Evolutionary conservation across 2,329 filamentous ascomycete genomes (phyloP).

Genomic region (Coniella lustricola): DNA sequence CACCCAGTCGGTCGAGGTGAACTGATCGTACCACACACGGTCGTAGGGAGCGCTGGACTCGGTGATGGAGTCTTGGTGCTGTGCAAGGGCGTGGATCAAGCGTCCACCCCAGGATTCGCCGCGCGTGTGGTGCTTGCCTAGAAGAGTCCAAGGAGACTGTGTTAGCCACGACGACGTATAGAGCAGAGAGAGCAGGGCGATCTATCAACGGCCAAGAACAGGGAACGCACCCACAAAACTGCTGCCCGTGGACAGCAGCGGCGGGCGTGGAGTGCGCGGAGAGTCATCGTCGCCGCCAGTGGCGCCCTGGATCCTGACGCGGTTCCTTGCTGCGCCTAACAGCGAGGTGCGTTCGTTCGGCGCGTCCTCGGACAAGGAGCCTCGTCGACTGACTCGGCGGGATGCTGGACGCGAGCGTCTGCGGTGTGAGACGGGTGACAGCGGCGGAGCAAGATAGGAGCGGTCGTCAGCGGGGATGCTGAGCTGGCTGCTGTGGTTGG

Average conservation of each 20-base stretch:
- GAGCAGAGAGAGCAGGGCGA: constrained; percentile 7
- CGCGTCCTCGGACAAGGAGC: constrained; percentile 14
- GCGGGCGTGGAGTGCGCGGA: constrained; percentile 4
- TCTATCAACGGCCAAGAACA: no score
- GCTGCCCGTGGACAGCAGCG: constrained; percentile 3
- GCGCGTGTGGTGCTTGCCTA: constrained; percentile 46
- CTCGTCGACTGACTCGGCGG: constrained; percentile 12
- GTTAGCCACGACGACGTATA: not conserved
- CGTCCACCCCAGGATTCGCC: constrained; percentile 54
- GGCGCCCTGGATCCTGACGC: constrained; percentile 12
- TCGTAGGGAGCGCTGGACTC: constrained; percentile 72
- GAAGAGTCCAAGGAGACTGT: constrained; percentile 20
- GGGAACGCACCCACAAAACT: constrained; percentile 15
- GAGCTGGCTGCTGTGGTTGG: not conserved
- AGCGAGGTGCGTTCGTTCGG: constrained; percentile 12
- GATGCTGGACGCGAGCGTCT: constrained; percentile 15
- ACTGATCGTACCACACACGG: constrained; percentile 97
- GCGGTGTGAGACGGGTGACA: constrained; percentile 12
- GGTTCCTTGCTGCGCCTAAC: constrained; percentile 7
- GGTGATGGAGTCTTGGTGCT: constrained; percentile 49
- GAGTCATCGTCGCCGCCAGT: constrained; percentile 2
- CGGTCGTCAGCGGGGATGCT: constrained; percentile 8
- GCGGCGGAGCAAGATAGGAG: constrained; percentile 1
- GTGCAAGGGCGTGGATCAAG: constrained; percentile 54
- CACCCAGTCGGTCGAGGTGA: constrained; percentile 96